phyloP scores from a whole-genome alignment of 2,329 filamentous ascomycete genomes.

The Cytospora schulzeri region DNA sequence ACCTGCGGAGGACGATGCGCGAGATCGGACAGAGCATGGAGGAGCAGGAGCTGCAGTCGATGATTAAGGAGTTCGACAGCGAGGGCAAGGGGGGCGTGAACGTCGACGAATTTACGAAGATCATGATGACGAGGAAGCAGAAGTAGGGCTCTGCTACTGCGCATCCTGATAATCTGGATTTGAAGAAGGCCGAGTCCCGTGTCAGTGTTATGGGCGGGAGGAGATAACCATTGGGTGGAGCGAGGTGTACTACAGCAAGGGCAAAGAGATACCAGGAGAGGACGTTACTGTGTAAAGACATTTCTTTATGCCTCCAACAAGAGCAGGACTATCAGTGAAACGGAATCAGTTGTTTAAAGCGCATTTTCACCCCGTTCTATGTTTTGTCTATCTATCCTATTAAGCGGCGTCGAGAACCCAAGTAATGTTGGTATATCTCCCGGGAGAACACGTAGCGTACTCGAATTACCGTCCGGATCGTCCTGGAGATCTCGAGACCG shows the following conservation, averaged over 20 bases:
- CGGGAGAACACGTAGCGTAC: slow-evolving; percentile 67
- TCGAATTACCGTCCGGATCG: slow-evolving; percentile 68
- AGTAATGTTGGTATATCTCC: slow-evolving; percentile 50
- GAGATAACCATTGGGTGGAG: neutral
- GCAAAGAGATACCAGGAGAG: slow-evolving; percentile 20
- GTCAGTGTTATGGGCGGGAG: slow-evolving; percentile 2
- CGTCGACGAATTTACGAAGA: slow-evolving; percentile 69
- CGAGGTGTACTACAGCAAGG: neutral
- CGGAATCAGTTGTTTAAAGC: neutral
- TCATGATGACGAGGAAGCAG: slow-evolving; percentile 50
- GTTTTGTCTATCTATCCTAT: slow-evolving; percentile 4
- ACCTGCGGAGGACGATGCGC: slow-evolving; percentile 82
- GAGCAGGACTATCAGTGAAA: slow-evolving; percentile 1
- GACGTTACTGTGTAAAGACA: slow-evolving; percentile 4
- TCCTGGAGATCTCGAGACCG: slow-evolving; percentile 64
- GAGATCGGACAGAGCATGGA: slow-evolving; percentile 92
- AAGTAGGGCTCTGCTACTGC: slow-evolving; percentile 23
- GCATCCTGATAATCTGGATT: slow-evolving; percentile 11
- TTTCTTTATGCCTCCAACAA: slow-evolving; percentile 13
- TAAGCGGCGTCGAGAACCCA: neutral
- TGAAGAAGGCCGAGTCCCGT: slow-evolving; percentile 7
- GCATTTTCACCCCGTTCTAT: neutral
- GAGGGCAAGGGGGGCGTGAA: slow-evolving; percentile 83
- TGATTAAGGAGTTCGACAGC: slow-evolving; percentile 98
- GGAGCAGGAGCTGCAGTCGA: slow-evolving; percentile 88